These are phyloP conservation scores for Murraya koenigii DNA, from an alignment of 345 rosid species.

Conservation along the genomic window DNA sequence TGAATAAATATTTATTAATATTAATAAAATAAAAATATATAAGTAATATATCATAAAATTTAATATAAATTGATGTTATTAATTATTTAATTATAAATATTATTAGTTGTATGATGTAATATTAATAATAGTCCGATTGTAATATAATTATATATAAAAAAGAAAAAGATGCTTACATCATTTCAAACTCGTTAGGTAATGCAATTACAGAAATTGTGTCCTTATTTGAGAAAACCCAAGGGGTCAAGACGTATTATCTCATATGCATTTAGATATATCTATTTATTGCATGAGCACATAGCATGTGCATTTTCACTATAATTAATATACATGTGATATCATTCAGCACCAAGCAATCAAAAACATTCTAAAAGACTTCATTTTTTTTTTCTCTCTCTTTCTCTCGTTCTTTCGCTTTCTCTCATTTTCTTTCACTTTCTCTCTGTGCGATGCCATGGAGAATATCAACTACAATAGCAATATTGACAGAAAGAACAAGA, in stretches of 20 bases:
- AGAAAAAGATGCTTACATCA: background rate
- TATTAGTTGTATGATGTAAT: no score
- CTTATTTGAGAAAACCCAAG: background rate
- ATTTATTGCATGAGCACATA: background rate
- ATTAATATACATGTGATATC: background rate
- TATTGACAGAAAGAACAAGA: slow-evolving; percentile 21
- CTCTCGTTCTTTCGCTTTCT: background rate
- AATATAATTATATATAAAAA: no score
- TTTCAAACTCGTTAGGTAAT: background rate
- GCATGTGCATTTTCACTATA: background rate
- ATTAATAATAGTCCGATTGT: no score
- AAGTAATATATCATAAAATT: no score
- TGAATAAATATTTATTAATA: fast-evolving
- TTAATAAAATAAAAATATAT: no score
- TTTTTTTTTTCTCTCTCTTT: background rate
- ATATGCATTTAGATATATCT: background rate
- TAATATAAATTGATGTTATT: fast-evolving
- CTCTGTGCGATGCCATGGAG: background rate
- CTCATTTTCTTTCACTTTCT: background rate
- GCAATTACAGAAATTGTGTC: background rate
- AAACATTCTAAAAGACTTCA: background rate
- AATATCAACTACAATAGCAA: background rate
- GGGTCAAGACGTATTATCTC: no score
- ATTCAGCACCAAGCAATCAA: background rate
- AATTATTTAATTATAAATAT: fast-evolving